Percentiles rank a stretch among this genome's conserved stretches.
Conservation (phyloP, 1,139 yeast species). For the Zygoascus sp. region DNA sequence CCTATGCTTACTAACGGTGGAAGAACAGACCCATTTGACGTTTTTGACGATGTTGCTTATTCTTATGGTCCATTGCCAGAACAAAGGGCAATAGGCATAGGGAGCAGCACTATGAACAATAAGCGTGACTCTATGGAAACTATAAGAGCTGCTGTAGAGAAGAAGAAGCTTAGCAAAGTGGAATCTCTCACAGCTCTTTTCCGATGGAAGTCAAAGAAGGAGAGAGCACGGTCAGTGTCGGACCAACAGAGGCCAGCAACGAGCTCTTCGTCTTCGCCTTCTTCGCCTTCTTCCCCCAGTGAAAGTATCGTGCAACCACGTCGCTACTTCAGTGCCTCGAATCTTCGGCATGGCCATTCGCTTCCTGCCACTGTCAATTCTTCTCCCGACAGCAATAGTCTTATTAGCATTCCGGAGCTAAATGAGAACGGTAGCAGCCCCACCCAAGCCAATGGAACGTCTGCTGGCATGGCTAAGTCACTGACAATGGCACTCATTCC, state of each 20-base stretch:
- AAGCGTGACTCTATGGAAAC: constrained; percentile 1
- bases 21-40: constrained; percentile 55
- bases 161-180: constrained; percentile 19
- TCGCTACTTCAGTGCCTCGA: not conserved
- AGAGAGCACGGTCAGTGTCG: not conserved
- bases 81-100: constrained; percentile 2
- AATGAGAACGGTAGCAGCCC: not conserved
- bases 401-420: constrained; percentile 1
- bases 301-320: not conserved
- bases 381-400: constrained; percentile 4
- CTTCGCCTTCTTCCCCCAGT: not conserved
- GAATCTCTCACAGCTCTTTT: constrained; percentile 6
- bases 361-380: constrained; percentile 2
- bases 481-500: constrained; percentile 30
- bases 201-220: constrained; percentile 2
- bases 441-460: not conserved
- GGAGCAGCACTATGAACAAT: not conserved
- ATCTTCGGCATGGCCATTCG: not conserved
- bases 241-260: not conserved
- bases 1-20: constrained; percentile 7
- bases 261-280: not conserved
- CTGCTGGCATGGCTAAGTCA: constrained; percentile 13
- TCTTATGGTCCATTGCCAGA: constrained; percentile 34
- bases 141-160: constrained; percentile 4
- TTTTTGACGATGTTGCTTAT: constrained; percentile 73